Conservation (phyloP, 192 early-diverging fungal species). For the Allomyces macrogynus region DNA sequence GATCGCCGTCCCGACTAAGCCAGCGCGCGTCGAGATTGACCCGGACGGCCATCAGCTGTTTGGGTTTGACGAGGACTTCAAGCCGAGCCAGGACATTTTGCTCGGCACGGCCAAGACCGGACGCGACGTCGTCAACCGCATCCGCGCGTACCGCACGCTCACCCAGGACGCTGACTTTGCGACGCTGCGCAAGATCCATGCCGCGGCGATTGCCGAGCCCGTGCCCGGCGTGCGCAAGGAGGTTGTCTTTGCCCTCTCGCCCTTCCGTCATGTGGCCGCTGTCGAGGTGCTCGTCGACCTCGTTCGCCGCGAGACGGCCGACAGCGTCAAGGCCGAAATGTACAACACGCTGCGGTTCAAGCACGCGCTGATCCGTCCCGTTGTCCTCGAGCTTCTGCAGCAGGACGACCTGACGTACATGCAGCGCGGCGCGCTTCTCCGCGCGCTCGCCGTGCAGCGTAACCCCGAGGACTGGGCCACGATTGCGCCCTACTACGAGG, state of each 20-base stretch:
- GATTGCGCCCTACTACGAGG: not conserved
- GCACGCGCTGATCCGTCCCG: not conserved
- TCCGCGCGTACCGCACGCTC: not conserved
- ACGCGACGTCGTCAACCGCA: not conserved
- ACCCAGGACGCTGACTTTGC: not conserved
- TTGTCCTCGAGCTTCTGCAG: no score
- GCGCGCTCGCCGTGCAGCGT: not conserved
- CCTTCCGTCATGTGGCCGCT: not conserved
- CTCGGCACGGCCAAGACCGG: slow-evolving; percentile 16
- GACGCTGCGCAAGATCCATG: not conserved
- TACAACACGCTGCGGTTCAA: not conserved
- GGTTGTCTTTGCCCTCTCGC: not conserved
- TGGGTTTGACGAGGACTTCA: slow-evolving; percentile 10
- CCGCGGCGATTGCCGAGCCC: not conserved
- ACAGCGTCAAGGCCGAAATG: not conserved
- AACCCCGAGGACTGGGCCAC: not conserved
- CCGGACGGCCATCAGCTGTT: slow-evolving; percentile 20
- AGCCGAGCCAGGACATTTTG: slow-evolving; percentile 18
- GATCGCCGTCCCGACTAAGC: slow-evolving; percentile 8
- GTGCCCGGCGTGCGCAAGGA: not conserved
- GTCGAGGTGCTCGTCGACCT: not conserved
- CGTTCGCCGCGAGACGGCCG: not conserved
- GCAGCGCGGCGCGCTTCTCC: not conserved
- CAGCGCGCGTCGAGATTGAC: slow-evolving; percentile 19
- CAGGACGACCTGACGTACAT: not conserved